Base-by-base conservation (phyloP, 352 stramenopile species). In the Thalassiosira hispida region DNA sequence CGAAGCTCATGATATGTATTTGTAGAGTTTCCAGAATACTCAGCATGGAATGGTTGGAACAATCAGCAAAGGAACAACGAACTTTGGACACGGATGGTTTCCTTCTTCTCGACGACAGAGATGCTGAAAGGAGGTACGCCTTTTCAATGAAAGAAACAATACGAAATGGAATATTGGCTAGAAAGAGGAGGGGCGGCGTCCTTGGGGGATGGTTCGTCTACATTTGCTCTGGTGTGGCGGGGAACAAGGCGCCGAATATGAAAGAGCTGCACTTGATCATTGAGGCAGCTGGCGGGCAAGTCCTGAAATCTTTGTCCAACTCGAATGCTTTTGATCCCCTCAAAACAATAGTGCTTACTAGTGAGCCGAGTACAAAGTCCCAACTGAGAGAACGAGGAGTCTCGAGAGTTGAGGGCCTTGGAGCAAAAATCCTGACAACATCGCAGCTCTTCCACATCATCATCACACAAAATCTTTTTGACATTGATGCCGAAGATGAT, bases 1-100 rank as follows among this genome's bases (percentile, higher is more conserved):
- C 84, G 23, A 90, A 90, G 38, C 66, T 90, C 2, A 88, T 90
- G 84, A 79, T 87, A 38, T 81, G 66, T 22, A 44, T 90, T 18
- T 83, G 80, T 61, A 68, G 57, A 25, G 79, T 72, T 14, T 40
- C 62, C 16, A 82, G 85, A 57, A 88, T 90, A 56, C 67, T 90
- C 29, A 81, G 69, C 16, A 49, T 79, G 1, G 74, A 88, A 53
- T 90, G 84, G 84, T 73, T 90, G 3, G 68, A 74, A 25, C 27
- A 88, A 65, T 90, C 79, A 25, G 62, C 61, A 12, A 79, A 73
- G 44, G 16, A 77, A 40, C 55, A 78, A 20, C 38, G 70, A 16
- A 33, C 73, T 8, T 23, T 90, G 22, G 23, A 73, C 8, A 73
- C 64, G 12, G 55, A 71, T 16, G 64, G 73, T 29, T 87, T 73